Percentiles rank a stretch among this genome's conserved stretches.
These are phyloP conservation scores for Noccaea caerulescens DNA, from an alignment of 345 rosid genomes.

Conservation along the genomic window DNA sequence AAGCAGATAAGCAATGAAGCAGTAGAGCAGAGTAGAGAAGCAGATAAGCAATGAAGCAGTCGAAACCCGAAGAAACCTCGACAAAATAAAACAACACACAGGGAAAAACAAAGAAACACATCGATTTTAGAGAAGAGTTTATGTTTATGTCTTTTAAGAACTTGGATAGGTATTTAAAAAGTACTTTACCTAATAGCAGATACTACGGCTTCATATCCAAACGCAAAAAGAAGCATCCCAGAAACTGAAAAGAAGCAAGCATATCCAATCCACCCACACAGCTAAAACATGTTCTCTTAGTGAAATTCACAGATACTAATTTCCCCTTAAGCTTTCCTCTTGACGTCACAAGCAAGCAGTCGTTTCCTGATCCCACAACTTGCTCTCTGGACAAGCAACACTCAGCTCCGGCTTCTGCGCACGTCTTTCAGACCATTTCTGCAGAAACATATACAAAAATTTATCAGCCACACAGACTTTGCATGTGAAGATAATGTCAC, in stretches of 20 bases:
- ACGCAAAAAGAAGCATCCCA: conserved; percentile 56
- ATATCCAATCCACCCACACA: conserved; percentile 63
- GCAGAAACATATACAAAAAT: conserved; percentile 32
- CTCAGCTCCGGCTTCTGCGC: conserved; percentile 88
- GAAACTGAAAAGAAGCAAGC: conserved; percentile 61
- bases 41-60: conserved; percentile 83
- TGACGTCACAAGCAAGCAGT: conserved; percentile 41
- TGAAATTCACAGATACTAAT: conserved; percentile 68
- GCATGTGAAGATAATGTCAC: not conserved
- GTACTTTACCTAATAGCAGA: conserved; percentile 46
- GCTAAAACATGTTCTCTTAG: conserved; percentile 57
- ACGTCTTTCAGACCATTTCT: conserved; percentile 83
- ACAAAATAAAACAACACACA: conserved; percentile 66
- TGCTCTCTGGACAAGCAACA: conserved; percentile 30
- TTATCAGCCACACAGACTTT: conserved; percentile 8
- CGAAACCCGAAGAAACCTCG: conserved; percentile 90
- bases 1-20: no score
- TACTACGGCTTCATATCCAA: conserved; percentile 48
- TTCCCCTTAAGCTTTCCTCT: conserved; percentile 45
- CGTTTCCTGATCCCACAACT: conserved; percentile 40
- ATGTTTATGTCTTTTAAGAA: conserved; percentile 23
- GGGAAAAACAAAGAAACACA: conserved; percentile 7
- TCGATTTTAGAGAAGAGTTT: conserved; percentile 15
- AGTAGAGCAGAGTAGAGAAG: no score
- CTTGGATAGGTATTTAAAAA: conserved; percentile 42